Evolutionary conservation across 1,284 basidiomycete genomes (phyloP).

Genomic region (Hypsizygus ulmarius): DNA sequence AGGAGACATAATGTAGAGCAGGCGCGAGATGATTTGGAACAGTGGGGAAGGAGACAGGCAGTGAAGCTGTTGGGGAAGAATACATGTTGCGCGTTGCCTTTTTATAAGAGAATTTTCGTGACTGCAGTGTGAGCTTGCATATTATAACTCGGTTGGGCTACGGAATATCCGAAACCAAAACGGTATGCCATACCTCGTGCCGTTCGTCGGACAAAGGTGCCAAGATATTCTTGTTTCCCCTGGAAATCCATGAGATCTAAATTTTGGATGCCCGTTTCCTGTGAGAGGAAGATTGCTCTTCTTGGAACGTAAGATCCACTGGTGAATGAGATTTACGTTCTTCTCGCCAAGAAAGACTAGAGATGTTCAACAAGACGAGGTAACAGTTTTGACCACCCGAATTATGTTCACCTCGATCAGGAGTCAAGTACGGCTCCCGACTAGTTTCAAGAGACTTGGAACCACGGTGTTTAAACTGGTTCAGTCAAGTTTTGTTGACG

Average conservation of each 20-base stretch:
- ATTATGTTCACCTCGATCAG: too few relatives aligned
- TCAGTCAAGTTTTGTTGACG: slow-evolving; percentile 4
- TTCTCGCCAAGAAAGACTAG: not conserved
- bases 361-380: too few relatives aligned
- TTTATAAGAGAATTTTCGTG: not conserved
- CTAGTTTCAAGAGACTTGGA: too few relatives aligned
- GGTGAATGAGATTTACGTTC: not conserved
- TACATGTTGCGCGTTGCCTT: not conserved
- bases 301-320: slow-evolving; percentile 8
- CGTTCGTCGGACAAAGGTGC: slow-evolving; percentile 10
- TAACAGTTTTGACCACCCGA: too few relatives aligned
- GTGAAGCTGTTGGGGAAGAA: not conserved
- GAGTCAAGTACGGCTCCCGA: too few relatives aligned
- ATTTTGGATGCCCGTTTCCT: not conserved
- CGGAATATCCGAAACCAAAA: slow-evolving; percentile 3
- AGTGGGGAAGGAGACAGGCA: not conserved
- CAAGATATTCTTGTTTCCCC: slow-evolving; percentile 7
- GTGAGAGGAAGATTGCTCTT: not conserved
- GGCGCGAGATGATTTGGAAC: not conserved
- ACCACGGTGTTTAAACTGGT: too few relatives aligned
- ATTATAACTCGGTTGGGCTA: slow-evolving; percentile 1
- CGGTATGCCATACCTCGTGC: not conserved
- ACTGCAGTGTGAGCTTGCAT: not conserved
- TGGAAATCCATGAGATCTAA: slow-evolving; percentile 5
- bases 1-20: slow-evolving; percentile 21